Evolutionary conservation across 768 basidiomycete species (phyloP), one percentile per base, ranked within the genome.

Genomic region (Peribolospora baueri): DNA sequence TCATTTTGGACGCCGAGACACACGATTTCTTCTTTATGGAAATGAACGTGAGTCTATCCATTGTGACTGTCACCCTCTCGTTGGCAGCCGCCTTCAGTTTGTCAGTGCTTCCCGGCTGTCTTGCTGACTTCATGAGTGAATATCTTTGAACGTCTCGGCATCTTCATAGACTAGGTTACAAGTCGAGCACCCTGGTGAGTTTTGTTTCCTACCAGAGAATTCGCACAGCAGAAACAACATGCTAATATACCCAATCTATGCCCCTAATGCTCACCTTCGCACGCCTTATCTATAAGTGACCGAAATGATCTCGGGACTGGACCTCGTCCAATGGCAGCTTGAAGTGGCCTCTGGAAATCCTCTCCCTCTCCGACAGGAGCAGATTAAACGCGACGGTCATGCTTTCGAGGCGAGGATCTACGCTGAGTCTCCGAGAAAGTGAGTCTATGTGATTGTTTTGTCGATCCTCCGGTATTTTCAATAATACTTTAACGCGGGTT

Each of bases 341-440:
- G 81, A 85, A 71, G 84, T 79, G 63, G 87, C 88, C 9, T 81
- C 82, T 11, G 86, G 88, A 0, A 91, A 91, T 65, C 73, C 78
- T 0, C 74, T 95, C 39, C 84, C 85, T 7, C 72, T 91, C 39
- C 62, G 68, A 0, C 90, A 93, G 66, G 73, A 75, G 0, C 70
- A 78, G 11, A 81, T 95, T 54, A 85, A 84, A 2, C 79, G 87
- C 52, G 78, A 83, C 0, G 90, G 90, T 5, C 90, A 91, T 60
- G 84, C 87, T 0, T 91, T 91, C 61, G 90, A 91, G 68, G 86
- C 85, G 5, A 78, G 90, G 14, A 90, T 95, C 58, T 93, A 95
- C 64, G 90, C 88, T 3, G 90, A 93, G 67, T 84, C 86, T 61
- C 90, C 88, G 25, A 78, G 85, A 57, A 86, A 88, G 66, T 68